Base-by-base conservation (phyloP, 2,329 filamentous ascomycete species). In the Periconia sp. region DNA sequence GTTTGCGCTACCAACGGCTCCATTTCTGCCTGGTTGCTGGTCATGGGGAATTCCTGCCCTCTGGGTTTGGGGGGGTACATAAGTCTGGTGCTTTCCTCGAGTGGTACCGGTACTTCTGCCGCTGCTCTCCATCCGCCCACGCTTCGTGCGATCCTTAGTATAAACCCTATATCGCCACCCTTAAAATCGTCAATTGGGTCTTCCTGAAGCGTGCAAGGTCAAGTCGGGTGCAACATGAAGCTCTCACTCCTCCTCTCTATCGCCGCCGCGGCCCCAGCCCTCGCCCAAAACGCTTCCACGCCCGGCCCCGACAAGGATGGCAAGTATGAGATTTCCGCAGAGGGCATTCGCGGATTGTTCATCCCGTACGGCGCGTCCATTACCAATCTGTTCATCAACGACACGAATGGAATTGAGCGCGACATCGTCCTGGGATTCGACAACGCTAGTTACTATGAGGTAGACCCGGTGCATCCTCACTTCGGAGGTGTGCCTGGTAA, bases 391-490 rank as follows among this genome's bases (percentile, higher is more conserved):
- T 79, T 89, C 70, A 80, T 92, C 70, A 81, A 83, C 37, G 89
- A 91, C 71, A 83, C 84, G 62, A 80, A 87, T 60, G 88, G 88
- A 44, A 76, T 88, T 42, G 79, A 84, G 67, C 82, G 88, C 54
- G 89, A 92, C 67, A 77, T 92, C 47, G 85, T 92, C 1, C 81
- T 82, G 45, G 89, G 89, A 45, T 92, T 86, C 64, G 89, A 92
- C 76, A 91, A 91, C 67, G 88, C 89, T 44, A 84, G 77, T 49
- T 85, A 88, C 74, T 92, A 92, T 74, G 74, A 72, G 54, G 70
- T 84, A 46, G 87, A 90, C 72, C 74, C 74, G 54, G 77, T 82
- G 56, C 89, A 92, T 71, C 85, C 83, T 47, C 88, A 91, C 77
- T 86, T 89, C 60, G 89, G 88, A 54, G 79, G 85, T 63, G 85